Conservation (phyloP, 169 alveolate species). For the Plasmodium reichenowi region DNA sequence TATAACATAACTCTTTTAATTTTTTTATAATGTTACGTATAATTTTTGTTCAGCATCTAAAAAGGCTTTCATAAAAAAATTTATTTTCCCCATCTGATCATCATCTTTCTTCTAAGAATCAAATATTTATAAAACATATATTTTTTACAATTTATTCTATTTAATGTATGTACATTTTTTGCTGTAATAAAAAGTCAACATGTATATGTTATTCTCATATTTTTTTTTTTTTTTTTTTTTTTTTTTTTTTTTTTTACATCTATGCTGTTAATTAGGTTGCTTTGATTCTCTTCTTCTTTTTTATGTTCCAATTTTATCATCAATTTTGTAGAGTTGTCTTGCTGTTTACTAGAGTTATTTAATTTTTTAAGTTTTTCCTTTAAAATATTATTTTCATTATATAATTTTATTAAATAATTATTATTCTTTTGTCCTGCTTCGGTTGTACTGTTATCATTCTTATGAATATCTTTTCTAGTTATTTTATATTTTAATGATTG, state of each 20-base stretch:
- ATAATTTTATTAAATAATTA: constrained; percentile 59
- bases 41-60: constrained; percentile 62
- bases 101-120: constrained; percentile 22
- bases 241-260: constrained; percentile 15
- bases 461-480: constrained; percentile 12
- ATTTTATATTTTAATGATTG: constrained; percentile 38
- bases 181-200: no score
- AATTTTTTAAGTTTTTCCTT: constrained; percentile 63
- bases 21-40: constrained; percentile 22
- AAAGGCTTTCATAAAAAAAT: constrained; percentile 59
- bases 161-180: background rate
- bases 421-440: constrained; percentile 28
- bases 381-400: constrained; percentile 65
- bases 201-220: background rate
- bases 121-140: background rate
- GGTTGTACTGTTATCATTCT: constrained; percentile 14
- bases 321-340: background rate
- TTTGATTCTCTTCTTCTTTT: background rate
- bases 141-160: background rate
- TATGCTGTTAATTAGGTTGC: background rate
- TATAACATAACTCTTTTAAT: background rate
- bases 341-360: constrained; percentile 10
- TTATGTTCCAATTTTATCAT: constrained; percentile 2
- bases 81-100: constrained; percentile 25
- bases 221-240: background rate